Evolutionary conservation across 345 rosid species (phyloP).

Genomic region (Mercurialis annua): DNA sequence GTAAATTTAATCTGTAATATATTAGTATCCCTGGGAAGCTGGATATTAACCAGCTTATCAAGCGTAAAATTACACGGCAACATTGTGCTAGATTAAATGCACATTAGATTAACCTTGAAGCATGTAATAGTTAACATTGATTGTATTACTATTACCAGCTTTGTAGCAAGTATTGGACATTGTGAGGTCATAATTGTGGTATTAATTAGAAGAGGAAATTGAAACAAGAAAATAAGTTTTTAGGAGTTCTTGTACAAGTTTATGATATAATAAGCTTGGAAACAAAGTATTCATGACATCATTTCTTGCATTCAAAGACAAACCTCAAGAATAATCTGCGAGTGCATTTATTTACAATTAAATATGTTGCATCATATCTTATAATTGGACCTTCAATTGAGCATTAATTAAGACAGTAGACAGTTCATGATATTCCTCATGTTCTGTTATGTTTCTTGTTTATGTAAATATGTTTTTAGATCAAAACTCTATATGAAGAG

Average conservation of each 20-base stretch:
- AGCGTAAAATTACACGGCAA: background rate
- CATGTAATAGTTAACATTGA: too few species aligned
- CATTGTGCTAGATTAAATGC: background rate
- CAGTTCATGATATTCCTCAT: conserved; percentile 14
- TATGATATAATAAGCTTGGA: background rate
- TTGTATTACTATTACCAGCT: too few species aligned
- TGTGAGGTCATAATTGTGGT: too few species aligned
- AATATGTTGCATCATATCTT: background rate
- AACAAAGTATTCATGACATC: background rate
- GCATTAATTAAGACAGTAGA: background rate
- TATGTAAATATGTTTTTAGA: background rate
- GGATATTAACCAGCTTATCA: background rate
- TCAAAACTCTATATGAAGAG: too few species aligned
- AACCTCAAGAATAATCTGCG: background rate
- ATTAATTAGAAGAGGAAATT: background rate
- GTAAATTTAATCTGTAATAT: background rate
- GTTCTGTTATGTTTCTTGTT: background rate
- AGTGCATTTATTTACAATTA: background rate
- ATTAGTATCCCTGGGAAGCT: conserved; percentile 7
- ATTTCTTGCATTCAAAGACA: background rate
- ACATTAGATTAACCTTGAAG: background rate
- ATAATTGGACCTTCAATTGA: conserved; percentile 6
- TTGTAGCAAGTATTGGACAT: too few species aligned
- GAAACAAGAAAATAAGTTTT: background rate
- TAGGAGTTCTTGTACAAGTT: background rate